Evolutionary conservation across 192 early-diverging fungal genomes (phyloP).

Genomic region (Coemansia umbellata): DNA sequence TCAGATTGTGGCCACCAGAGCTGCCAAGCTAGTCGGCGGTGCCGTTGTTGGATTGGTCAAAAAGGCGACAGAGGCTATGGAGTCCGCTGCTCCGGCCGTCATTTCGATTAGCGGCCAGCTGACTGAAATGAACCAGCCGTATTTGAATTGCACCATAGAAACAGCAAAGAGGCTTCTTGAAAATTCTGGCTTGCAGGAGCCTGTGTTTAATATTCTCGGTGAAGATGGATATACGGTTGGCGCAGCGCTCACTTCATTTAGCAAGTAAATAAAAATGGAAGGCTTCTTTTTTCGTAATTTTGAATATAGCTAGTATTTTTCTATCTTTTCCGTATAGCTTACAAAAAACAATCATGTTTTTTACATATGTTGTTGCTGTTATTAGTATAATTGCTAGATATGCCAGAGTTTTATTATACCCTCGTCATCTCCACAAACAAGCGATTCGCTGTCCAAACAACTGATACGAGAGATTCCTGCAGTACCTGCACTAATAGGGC

Average conservation of each 20-base stretch:
- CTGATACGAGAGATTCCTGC: conserved; percentile 9
- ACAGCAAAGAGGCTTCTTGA: conserved; percentile 12
- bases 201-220: conserved; percentile 31
- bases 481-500: not conserved
- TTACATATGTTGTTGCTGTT: not conserved
- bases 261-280: conserved; percentile 4
- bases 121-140: conserved; percentile 50
- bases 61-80: conserved; percentile 20
- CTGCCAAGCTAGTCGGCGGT: conserved; percentile 74
- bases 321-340: not conserved
- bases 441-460: conserved; percentile 11
- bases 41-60: conserved; percentile 55
- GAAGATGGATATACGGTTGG: conserved; percentile 41
- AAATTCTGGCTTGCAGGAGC: conserved; percentile 2
- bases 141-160: conserved; percentile 23
- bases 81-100: conserved; percentile 5
- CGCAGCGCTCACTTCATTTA: conserved; percentile 29
- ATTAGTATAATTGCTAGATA: conserved; percentile 26
- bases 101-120: conserved; percentile 44
- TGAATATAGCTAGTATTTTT: conserved; percentile 2
- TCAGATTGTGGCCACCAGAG: conserved; percentile 76
- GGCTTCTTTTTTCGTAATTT: not conserved
- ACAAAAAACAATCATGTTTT: not conserved
- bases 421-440: conserved; percentile 61
- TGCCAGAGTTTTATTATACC: conserved; percentile 65